These are phyloP conservation scores for Xylariaceae sp. DNA, from an alignment of 2,329 filamentous ascomycete species.

Conservation along the genomic window DNA sequence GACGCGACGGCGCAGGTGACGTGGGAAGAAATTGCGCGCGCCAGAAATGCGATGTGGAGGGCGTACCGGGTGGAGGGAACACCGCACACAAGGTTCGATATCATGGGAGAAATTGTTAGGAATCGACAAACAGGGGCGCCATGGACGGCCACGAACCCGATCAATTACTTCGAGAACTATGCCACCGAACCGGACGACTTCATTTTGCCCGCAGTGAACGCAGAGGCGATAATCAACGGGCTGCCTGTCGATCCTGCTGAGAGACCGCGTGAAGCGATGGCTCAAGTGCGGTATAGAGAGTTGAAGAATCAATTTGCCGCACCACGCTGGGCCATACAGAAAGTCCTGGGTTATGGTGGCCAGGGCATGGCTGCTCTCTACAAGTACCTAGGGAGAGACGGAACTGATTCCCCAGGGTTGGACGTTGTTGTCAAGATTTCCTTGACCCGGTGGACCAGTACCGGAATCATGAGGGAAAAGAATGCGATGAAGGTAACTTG, in stretches of 20 bases:
- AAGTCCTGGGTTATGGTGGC: constrained; percentile 6
- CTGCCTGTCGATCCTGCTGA: background rate
- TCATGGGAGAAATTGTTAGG: too few species aligned
- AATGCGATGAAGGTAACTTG: constrained; percentile 13
- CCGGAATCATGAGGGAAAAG: constrained; percentile 1
- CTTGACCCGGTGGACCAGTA: background rate
- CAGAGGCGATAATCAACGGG: background rate
- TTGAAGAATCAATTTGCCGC: background rate
- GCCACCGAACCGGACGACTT: too few species aligned
- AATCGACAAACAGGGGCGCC: too few species aligned
- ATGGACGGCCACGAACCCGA: too few species aligned
- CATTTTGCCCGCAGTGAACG: too few species aligned
- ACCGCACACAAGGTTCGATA: too few species aligned
- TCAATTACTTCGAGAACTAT: too few species aligned
- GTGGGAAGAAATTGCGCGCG: too few species aligned
- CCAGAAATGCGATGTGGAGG: too few species aligned
- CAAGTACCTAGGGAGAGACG: background rate
- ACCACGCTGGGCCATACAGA: constrained; percentile 1
- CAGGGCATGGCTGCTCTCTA: constrained; percentile 12
- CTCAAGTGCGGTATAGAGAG: background rate
- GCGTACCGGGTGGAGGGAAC: too few species aligned
- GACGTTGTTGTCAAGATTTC: constrained; percentile 21
- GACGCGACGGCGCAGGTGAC: too few species aligned
- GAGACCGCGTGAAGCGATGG: rapidly evolving
- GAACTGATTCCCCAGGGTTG: background rate